These are phyloP conservation scores for Umbelopsis ramanniana DNA, from an alignment of 192 early-diverging fungal species.

Conservation along the genomic window DNA sequence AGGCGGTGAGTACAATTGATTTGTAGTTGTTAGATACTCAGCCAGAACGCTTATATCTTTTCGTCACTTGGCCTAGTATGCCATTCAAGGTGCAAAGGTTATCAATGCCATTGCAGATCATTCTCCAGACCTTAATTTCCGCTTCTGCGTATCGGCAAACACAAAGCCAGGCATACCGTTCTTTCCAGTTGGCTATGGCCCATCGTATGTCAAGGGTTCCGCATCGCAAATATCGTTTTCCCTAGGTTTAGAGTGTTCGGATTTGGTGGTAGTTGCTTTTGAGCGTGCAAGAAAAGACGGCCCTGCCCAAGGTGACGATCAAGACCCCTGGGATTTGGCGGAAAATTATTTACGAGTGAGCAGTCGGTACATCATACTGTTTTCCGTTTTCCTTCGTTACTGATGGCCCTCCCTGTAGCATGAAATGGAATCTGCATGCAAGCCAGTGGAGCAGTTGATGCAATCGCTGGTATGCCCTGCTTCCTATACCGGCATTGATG, in stretches of 20 bases:
- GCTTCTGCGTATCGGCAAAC: constrained; percentile 24
- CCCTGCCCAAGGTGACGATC: not conserved
- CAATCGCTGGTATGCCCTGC: not conserved
- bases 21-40: not conserved
- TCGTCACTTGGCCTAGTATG: not conserved
- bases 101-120: not conserved
- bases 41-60: not conserved
- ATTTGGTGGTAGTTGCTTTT: constrained; percentile 25
- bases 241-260: constrained; percentile 25
- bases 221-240: constrained; percentile 7
- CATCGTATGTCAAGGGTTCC: not conserved
- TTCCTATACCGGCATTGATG: constrained; percentile 24
- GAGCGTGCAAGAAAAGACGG: not conserved
- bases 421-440: constrained; percentile 1
- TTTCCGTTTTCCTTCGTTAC: not conserved
- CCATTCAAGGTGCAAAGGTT: constrained; percentile 18
- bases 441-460: not conserved
- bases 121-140: constrained; percentile 21
- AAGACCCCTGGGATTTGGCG: not conserved
- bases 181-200: constrained; percentile 23
- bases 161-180: constrained; percentile 21
- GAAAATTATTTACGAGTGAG: not conserved
- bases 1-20: not conserved
- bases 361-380: not conserved
- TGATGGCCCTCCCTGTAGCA: not conserved